Conservation (phyloP, 2,329 filamentous ascomycete species). For the Sporothrix euskadiensis region DNA sequence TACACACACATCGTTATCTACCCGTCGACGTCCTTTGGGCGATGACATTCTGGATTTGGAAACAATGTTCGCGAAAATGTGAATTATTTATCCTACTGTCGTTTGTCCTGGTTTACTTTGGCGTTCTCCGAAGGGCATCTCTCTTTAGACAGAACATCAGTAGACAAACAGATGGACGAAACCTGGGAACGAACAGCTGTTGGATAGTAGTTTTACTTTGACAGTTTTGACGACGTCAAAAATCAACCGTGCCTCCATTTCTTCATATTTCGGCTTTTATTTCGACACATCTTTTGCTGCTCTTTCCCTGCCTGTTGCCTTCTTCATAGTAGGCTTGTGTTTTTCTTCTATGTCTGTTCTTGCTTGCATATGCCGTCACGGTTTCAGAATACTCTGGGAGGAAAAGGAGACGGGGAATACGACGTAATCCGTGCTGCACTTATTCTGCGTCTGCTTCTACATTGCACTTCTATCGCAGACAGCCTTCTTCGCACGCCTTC, state of each 20-base stretch:
- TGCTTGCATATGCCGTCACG: background rate
- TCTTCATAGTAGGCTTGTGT: too few species aligned
- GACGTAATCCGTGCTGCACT: too few species aligned
- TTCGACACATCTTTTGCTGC: background rate
- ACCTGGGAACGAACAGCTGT: constrained; percentile 6
- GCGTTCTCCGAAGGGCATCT: background rate
- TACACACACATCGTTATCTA: background rate
- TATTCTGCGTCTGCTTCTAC: background rate
- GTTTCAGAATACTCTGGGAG: background rate
- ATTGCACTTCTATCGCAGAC: background rate
- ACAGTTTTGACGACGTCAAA: background rate
- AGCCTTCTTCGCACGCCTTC: background rate
- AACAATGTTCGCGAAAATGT: background rate
- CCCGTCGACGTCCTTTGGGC: background rate
- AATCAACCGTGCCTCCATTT: background rate
- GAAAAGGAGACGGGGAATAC: background rate
- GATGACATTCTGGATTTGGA: background rate
- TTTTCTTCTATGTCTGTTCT: background rate
- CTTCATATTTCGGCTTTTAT: background rate
- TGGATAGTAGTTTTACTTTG: background rate
- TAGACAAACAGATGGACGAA: background rate
- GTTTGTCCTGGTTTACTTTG: constrained; percentile 13
- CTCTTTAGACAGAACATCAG: constrained; percentile 12
- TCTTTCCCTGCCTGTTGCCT: background rate
- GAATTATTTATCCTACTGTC: background rate